Conservation (phyloP, 805 yeast species). For the Wickerhamiella parazyma region DNA sequence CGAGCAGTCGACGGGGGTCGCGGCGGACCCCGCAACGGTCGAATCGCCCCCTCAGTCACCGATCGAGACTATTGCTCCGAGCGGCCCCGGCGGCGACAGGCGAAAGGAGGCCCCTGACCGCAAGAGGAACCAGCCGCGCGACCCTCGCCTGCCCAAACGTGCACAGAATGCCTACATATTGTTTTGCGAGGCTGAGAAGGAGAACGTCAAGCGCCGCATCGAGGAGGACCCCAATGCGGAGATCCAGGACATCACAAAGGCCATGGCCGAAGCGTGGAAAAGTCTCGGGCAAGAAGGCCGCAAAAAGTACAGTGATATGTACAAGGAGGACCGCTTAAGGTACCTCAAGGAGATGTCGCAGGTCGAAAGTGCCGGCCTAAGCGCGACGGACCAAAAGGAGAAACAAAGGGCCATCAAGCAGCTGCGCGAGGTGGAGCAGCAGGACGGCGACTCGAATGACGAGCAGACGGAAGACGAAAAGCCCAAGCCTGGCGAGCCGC, state of each 20-base stretch:
- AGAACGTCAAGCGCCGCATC: constrained; percentile 45
- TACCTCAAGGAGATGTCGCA: constrained; percentile 59
- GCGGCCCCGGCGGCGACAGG: neutral
- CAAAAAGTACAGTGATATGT: constrained; percentile 58
- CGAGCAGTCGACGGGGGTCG: constrained; percentile 31
- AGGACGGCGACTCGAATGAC: constrained; percentile 15
- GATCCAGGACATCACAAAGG: constrained; percentile 53
- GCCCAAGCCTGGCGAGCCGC: neutral
- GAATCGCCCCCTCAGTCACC: constrained; percentile 14
- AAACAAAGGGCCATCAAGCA: constrained; percentile 19
- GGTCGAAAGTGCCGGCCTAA: constrained; percentile 29
- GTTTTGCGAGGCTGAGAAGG: constrained; percentile 79
- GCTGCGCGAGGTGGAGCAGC: constrained; percentile 16
- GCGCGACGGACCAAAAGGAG: constrained; percentile 17
- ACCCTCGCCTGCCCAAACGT: constrained; percentile 75
- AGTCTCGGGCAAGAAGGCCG: constrained; percentile 50
- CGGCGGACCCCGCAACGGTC: constrained; percentile 13
- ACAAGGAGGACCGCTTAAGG: constrained; percentile 65
- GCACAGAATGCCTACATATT: constrained; percentile 83
- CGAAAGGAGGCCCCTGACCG: constrained; percentile 9
- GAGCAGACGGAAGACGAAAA: constrained; percentile 13
- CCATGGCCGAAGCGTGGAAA: constrained; percentile 80
- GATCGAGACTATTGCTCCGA: neutral
- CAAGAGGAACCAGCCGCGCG: constrained; percentile 36
- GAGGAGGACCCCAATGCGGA: constrained; percentile 30